phyloP scores from a whole-genome alignment of 345 rosid species.

The Orychophragmus violaceus region DNA sequence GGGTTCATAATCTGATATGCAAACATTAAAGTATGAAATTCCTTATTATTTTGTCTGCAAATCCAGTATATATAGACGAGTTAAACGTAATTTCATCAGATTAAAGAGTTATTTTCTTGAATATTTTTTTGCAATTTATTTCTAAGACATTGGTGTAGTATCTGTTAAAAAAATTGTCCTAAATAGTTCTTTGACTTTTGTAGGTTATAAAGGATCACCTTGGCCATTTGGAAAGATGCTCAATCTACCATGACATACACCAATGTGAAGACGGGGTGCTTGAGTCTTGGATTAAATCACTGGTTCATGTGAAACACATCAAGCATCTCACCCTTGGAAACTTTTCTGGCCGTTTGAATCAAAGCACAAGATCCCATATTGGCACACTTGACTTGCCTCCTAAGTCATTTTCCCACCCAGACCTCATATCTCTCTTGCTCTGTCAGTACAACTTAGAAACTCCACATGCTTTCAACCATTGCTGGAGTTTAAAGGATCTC shows the following conservation, averaged over 20 bases:
- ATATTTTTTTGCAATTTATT: background rate
- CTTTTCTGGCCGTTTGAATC: background rate
- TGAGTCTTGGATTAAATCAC: background rate
- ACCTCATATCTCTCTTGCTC: background rate
- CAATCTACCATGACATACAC: background rate
- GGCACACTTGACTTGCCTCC: background rate
- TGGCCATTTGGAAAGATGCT: slow-evolving; percentile 3
- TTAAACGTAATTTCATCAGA: background rate
- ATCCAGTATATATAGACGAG: background rate
- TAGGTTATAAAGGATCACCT: background rate
- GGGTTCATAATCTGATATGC: background rate
- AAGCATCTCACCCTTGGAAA: background rate
- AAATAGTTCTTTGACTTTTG: background rate
- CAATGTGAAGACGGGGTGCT: background rate
- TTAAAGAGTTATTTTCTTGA: background rate
- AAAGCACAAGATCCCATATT: background rate
- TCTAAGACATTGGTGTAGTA: background rate
- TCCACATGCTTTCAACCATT: background rate
- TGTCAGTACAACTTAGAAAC: background rate
- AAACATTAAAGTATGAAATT: background rate
- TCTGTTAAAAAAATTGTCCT: background rate
- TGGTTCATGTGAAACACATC: background rate
- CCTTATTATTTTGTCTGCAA: background rate
- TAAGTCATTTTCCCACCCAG: background rate
- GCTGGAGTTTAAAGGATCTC: background rate